These are phyloP conservation scores for Microbotryum violaceum DNA, from an alignment of 1,284 basidiomycete species.

Conservation along the genomic window DNA sequence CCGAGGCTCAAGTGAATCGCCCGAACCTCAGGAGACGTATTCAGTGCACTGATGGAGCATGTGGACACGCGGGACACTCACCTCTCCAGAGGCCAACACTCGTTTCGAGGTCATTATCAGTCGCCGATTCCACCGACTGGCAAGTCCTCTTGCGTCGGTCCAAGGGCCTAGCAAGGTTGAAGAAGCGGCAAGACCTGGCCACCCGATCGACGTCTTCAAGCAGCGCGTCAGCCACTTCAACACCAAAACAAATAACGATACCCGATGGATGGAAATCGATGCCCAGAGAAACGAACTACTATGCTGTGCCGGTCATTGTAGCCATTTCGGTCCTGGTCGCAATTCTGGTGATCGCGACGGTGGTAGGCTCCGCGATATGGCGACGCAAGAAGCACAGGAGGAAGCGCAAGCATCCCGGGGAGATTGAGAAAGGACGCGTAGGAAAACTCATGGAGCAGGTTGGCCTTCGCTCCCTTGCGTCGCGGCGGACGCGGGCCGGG, in stretches of 20 bases:
- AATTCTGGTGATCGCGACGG: conserved; percentile 17
- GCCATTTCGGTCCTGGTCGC: conserved; percentile 27
- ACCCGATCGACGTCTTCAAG: too few species aligned
- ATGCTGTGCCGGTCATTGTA: conserved; percentile 31
- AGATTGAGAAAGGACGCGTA: conserved; percentile 5
- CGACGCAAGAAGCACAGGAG: conserved; percentile 10
- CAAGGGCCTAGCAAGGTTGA: too few species aligned
- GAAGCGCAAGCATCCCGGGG: conserved; percentile 12
- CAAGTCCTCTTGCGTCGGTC: too few species aligned
- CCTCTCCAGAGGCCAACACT: too few species aligned
- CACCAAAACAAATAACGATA: conserved; percentile 2
- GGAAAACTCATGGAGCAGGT: conserved; percentile 1
- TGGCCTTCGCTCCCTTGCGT: not conserved
- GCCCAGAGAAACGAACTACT: conserved; percentile 23
- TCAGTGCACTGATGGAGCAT: too few species aligned
- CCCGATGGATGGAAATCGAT: conserved; percentile 24
- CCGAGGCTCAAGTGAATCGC: too few species aligned
- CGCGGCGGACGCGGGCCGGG: not conserved
- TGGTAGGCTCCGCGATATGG: conserved; percentile 20
- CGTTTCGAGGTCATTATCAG: too few species aligned
- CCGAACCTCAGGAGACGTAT: too few species aligned
- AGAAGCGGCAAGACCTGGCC: too few species aligned
- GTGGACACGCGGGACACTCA: too few species aligned
- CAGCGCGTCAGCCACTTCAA: too few species aligned
- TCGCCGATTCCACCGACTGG: too few species aligned